phyloP scores from a whole-genome alignment of 257 asterid genomes.

The Euphrasia confusa region DNA sequence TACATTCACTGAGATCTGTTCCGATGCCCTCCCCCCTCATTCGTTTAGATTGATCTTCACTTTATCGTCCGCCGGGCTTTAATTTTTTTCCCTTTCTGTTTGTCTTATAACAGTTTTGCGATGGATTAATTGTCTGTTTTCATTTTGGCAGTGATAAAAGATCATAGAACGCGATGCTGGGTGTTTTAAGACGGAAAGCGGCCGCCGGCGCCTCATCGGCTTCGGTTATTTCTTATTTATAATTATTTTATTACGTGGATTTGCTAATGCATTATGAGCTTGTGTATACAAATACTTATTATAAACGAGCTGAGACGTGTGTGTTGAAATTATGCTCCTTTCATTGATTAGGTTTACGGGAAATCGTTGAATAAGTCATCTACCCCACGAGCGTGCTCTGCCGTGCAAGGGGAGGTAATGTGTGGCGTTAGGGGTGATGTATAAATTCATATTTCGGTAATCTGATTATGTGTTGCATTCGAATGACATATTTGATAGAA shows the following conservation, averaged over 20 bases:
- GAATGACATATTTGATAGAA: neutral
- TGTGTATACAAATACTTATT: neutral
- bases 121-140: constrained; percentile 18
- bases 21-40: too few species aligned
- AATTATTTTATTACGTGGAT: neutral
- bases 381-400: constrained; percentile 33
- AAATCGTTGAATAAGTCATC: constrained; percentile 41
- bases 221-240: constrained; percentile 33
- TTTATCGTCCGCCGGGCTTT: too few species aligned
- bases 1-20: too few species aligned
- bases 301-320: neutral
- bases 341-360: constrained; percentile 42
- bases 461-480: neutral
- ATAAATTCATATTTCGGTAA: neutral
- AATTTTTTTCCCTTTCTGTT: too few species aligned
- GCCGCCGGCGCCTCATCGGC: constrained; percentile 60
- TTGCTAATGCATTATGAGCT: neutral
- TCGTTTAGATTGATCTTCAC: too few species aligned
- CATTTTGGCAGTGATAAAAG: constrained; percentile 29
- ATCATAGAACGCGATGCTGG: constrained; percentile 59
- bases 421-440: constrained; percentile 2
- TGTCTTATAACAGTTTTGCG: neutral
- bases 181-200: constrained; percentile 76
- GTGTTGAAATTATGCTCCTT: constrained; percentile 12
- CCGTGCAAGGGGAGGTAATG: constrained; percentile 50